These are phyloP conservation scores for Noccaea bulbosa DNA, from an alignment of 345 rosid species.

Conservation along the genomic window DNA sequence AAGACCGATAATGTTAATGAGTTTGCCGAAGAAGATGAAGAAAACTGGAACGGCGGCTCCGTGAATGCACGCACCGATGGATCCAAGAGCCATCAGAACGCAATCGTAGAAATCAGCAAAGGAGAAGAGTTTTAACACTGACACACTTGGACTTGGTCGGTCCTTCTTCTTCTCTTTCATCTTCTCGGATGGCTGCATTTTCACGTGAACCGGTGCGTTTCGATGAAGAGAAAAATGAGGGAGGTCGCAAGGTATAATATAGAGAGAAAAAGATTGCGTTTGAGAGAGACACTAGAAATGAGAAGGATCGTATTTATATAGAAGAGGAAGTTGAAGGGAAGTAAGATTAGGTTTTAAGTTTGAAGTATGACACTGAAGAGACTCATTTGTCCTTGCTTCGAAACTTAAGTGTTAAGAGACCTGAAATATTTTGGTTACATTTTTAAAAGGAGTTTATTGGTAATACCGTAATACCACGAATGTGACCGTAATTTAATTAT, in stretches of 20 bases:
- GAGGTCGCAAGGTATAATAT: neutral
- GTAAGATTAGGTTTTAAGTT: neutral
- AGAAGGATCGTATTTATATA: neutral
- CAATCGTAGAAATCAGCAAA: conserved; percentile 81
- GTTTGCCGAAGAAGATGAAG: conserved; percentile 90
- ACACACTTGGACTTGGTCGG: conserved; percentile 47
- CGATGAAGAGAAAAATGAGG: neutral
- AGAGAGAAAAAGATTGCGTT: neutral
- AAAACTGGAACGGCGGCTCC: conserved; percentile 96
- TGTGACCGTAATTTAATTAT: neutral
- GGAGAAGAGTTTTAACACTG: conserved; percentile 68
- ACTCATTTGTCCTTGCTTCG: neutral
- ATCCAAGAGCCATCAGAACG: conserved; percentile 78
- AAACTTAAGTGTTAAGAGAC: too few species aligned
- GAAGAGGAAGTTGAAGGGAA: neutral
- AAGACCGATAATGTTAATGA: conserved; percentile 80
- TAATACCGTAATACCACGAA: neutral
- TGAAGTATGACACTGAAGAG: neutral
- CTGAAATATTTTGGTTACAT: neutral
- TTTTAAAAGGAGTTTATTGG: too few species aligned
- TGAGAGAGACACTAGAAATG: conserved; percentile 17
- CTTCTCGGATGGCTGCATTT: conserved; percentile 35
- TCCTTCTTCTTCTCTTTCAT: conserved; percentile 15
- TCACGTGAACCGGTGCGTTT: conserved; percentile 34
- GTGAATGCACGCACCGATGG: conserved; percentile 79